These are phyloP conservation scores for Zalerion maritima DNA, from an alignment of 495 filamentous ascomycete genomes.

Conservation along the genomic window DNA sequence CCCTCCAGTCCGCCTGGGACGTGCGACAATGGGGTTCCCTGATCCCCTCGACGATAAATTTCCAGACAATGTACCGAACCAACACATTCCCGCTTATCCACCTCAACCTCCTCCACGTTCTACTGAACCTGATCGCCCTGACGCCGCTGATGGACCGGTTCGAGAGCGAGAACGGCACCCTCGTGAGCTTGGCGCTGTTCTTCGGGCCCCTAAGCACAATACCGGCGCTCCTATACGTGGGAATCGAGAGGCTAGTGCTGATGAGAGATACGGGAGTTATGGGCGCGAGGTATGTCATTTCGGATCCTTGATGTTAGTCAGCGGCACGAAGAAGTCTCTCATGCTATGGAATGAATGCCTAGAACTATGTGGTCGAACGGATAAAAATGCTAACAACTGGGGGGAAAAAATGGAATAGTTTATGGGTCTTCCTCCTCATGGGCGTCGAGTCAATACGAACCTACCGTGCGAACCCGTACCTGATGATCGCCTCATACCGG, in stretches of 20 bases:
- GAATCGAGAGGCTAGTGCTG: constrained; percentile 54
- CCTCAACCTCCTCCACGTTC: constrained; percentile 56
- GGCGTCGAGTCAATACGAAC: constrained; percentile 73
- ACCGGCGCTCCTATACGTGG: constrained; percentile 55
- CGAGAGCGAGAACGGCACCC: constrained; percentile 85
- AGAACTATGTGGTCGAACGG: not conserved
- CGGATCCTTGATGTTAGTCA: constrained; percentile 5
- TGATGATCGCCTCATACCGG: constrained; percentile 54
- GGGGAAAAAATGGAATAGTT: constrained; percentile 37
- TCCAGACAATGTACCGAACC: constrained; percentile 69
- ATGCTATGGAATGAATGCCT: too few relatives aligned
- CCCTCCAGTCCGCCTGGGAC: constrained; percentile 51
- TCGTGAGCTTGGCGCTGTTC: constrained; percentile 69
- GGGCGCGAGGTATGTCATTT: constrained; percentile 58
- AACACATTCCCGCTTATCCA: constrained; percentile 92
- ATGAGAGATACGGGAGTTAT: constrained; percentile 51
- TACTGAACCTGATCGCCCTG: constrained; percentile 67
- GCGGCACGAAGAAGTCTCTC: not conserved
- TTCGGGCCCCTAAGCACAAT: constrained; percentile 74
- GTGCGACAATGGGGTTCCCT: constrained; percentile 62
- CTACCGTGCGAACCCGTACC: constrained; percentile 54
- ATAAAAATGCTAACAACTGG: constrained; percentile 3
- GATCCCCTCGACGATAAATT: constrained; percentile 55
- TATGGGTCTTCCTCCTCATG: constrained; percentile 84
- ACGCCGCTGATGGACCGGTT: constrained; percentile 81